A percentile compares a stretch with the other conserved stretches of the same genome.
phyloP scores from a whole-genome alignment of 306 rosid species.

The Corylus heterophylla region DNA sequence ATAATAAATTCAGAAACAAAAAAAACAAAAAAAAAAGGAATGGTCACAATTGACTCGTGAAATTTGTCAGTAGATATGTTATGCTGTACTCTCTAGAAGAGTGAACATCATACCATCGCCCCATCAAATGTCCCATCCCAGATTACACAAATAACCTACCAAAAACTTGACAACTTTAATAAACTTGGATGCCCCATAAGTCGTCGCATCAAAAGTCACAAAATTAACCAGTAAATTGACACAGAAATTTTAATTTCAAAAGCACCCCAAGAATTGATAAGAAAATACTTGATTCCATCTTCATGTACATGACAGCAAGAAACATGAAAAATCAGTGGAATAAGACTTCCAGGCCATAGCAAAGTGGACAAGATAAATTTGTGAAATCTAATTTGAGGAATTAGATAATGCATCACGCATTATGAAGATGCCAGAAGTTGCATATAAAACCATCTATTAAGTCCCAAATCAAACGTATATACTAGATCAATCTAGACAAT shows the following conservation, averaged over 20 bases:
- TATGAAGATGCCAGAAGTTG: background rate
- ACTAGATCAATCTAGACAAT: background rate
- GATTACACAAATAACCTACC: background rate
- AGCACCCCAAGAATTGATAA: background rate
- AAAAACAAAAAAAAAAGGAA: background rate
- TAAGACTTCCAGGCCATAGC: background rate
- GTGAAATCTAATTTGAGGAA: too few relatives aligned
- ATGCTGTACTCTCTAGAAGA: background rate
- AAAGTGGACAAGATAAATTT: background rate
- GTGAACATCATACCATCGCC: background rate
- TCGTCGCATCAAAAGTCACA: background rate
- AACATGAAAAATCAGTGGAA: background rate
- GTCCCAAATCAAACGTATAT: background rate
- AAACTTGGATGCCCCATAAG: background rate
- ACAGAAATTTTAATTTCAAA: background rate
- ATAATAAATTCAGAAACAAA: background rate
- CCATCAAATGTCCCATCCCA: background rate
- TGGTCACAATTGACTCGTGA: background rate
- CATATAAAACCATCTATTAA: background rate
- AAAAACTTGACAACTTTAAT: background rate
- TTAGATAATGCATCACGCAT: too few relatives aligned
- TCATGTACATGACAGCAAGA: background rate
- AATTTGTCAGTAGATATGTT: background rate
- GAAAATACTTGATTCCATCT: background rate
- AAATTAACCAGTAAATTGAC: background rate